Evolutionary conservation across 169 alveolate species (phyloP), one percentile per base, ranked within the genome.

Genomic region (Plasmodium gonderi): DNA sequence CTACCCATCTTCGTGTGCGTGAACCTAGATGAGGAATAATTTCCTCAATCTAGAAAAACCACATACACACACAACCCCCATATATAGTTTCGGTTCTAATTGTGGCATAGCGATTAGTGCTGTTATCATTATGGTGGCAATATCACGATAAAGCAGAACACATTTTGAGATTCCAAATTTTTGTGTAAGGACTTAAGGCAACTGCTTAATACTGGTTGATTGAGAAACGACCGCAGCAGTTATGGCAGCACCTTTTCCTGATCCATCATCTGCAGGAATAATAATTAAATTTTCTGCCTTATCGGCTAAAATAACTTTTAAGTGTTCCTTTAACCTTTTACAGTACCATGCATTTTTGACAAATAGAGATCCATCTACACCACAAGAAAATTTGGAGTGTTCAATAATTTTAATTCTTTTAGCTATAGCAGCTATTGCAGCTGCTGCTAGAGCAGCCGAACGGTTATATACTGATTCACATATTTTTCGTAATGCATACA

Each of bases 191-290:
- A 23, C 60, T 72, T 29, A 47, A 33, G 60, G 36, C 6, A 72
- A 72, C 12, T n/a, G 65, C 12, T 44, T 38, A n/a, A 74, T 44
- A 23, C 51, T 51, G 7, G 38, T 42, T 23, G 47, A 36, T 8
- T 54, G 38, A 7, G 89, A 69, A 77, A 94, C 91, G 94, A 95
- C 95, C 36, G 98, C 98, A 0, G 98, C 98, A n/a, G 97, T 96
- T n/a, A 97, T 95, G 33, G 98, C 98, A 1, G 98, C 98, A 20
- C 98, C 98, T 90, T 97, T 97, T 26, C 98, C 98, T 31, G 98
- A 97, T 8, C 98, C 98, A 80, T 97, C 98, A 81, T 97, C 98
- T 4, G 98, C 96, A 9, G 97, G 93, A 31, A 89, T 75, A 51
- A 96, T 79, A 47, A 80, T 90, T 31, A 94, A 91, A 42, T 95